Conservation (phyloP, 345 rosid genomes). For the Eutrema japonicum region DNA sequence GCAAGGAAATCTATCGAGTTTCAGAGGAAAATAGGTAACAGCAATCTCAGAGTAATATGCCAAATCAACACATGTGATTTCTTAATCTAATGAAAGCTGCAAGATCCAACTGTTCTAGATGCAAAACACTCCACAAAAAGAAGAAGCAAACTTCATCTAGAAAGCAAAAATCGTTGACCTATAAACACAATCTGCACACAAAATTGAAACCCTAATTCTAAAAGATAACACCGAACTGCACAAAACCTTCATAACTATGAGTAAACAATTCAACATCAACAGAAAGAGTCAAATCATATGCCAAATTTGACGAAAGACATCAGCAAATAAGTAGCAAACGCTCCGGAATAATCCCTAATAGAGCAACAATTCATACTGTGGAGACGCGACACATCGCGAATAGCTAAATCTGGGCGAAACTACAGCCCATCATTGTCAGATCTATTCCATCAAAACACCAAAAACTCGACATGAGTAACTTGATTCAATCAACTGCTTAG, state of each 20-base stretch:
- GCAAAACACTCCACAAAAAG: background rate
- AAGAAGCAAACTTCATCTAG: too few relatives aligned
- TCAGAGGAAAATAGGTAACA: conserved; percentile 26
- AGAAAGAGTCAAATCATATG: background rate
- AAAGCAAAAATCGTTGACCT: too few relatives aligned
- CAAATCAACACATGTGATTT: conserved; percentile 56
- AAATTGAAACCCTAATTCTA: background rate
- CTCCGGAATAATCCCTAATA: background rate
- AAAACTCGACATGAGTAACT: conserved; percentile 24
- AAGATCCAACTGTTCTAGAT: background rate
- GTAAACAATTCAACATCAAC: background rate
- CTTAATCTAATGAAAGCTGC: conserved; percentile 36
- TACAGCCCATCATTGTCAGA: background rate
- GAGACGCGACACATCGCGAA: background rate
- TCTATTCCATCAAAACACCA: background rate
- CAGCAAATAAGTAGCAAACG: background rate
- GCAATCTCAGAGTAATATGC: background rate
- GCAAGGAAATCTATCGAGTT: conserved; percentile 31
- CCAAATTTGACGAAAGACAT: background rate
- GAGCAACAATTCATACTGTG: background rate
- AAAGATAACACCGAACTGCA: background rate
- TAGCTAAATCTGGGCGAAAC: background rate
- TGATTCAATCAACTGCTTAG: background rate
- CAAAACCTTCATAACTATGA: background rate
- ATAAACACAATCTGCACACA: background rate